These are phyloP conservation scores for Bathelium albidoporum DNA, from an alignment of 495 filamentous ascomycete genomes.

Conservation along the genomic window DNA sequence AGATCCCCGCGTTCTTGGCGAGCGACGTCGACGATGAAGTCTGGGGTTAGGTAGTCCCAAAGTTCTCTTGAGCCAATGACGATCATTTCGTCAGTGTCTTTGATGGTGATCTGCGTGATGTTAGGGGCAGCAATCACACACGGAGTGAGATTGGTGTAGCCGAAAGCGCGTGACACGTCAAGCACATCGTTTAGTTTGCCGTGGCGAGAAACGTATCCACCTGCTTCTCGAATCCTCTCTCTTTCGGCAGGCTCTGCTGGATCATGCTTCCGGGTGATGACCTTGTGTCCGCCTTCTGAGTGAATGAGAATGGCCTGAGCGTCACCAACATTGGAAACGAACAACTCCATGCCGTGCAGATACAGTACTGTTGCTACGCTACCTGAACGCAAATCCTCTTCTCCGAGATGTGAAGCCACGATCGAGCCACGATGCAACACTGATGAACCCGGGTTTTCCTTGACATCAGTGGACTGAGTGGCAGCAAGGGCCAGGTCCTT, in stretches of 20 bases:
- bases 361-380: conserved; percentile 89
- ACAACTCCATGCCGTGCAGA: conserved; percentile 78
- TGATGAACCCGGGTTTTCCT: conserved; percentile 36
- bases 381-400: conserved; percentile 80
- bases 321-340: conserved; percentile 90
- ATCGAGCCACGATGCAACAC: conserved; percentile 59
- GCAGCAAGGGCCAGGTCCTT: conserved; percentile 85
- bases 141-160: conserved; percentile 85
- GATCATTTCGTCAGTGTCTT: conserved; percentile 87
- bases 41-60: conserved; percentile 86
- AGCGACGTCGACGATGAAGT: conserved; percentile 83
- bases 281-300: conserved; percentile 65
- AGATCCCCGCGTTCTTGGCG: conserved; percentile 73
- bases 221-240: conserved; percentile 83
- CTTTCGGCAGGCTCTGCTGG: conserved; percentile 76
- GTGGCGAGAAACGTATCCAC: conserved; percentile 88
- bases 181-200: conserved; percentile 88
- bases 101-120: conserved; percentile 65
- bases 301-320: conserved; percentile 89
- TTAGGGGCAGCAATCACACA: conserved; percentile 85
- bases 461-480: conserved; percentile 70
- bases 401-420: conserved; percentile 60
- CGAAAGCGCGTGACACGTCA: conserved; percentile 87
- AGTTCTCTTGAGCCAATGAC: conserved; percentile 84
- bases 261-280: conserved; percentile 84